Percentiles rank a stretch among this genome's conserved stretches.
Evolutionary conservation across 2,329 filamentous ascomycete species (phyloP).

Genomic region (Fusarium sp.): DNA sequence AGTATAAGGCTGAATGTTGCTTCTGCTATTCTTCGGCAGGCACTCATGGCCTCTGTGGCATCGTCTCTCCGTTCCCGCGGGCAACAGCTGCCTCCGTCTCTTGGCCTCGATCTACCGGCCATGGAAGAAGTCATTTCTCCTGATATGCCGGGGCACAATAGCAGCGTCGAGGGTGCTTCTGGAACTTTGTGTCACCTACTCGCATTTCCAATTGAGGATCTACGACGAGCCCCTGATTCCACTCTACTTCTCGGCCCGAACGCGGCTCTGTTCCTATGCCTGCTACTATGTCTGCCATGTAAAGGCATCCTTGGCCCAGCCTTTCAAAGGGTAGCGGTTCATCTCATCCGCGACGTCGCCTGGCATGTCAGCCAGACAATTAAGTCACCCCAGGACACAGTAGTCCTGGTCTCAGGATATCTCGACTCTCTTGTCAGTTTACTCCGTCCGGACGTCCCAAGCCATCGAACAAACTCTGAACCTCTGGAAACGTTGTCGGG

Average conservation of each 20-base stretch:
- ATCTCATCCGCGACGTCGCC: constrained; percentile 16
- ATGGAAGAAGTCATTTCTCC: constrained; percentile 12
- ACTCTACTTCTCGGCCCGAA: constrained; percentile 26
- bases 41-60: neutral
- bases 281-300: constrained; percentile 26
- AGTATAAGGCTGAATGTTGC: constrained; percentile 29
- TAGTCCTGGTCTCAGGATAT: constrained; percentile 11
- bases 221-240: constrained; percentile 27
- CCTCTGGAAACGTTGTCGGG: neutral
- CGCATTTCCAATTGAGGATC: constrained; percentile 18
- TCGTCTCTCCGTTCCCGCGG: neutral
- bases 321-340: constrained; percentile 23
- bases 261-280: constrained; percentile 24
- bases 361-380: constrained; percentile 14
- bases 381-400: constrained; percentile 28
- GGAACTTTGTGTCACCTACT: constrained; percentile 22
- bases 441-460: neutral
- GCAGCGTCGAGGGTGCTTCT: constrained; percentile 13
- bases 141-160: constrained; percentile 8
- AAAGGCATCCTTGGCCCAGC: constrained; percentile 23
- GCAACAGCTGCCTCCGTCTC: neutral
- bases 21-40: constrained; percentile 11
- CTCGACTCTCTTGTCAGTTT: constrained; percentile 11
- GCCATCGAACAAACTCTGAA: neutral
- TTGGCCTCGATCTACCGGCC: constrained; percentile 6